phyloP scores from a whole-genome alignment of 805 yeast species.

The Candida quercuum region DNA sequence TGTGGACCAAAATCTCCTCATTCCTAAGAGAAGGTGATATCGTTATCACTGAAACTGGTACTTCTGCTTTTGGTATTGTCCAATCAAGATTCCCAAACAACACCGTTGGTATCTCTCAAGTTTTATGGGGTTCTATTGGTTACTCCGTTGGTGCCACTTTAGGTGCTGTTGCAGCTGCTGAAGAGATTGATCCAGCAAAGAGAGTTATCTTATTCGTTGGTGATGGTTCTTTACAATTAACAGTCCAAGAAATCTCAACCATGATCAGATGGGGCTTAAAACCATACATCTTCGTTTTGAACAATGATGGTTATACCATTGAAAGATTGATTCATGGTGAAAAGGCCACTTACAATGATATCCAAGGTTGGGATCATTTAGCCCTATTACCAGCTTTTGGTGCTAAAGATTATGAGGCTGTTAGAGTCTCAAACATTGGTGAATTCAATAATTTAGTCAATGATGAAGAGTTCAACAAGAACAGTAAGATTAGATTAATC shows the following conservation, averaged over 20 bases:
- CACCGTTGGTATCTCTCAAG: constrained; percentile 66
- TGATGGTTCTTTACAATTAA: constrained; percentile 72
- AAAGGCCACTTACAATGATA: constrained; percentile 57
- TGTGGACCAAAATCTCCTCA: constrained; percentile 59
- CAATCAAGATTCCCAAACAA: constrained; percentile 60
- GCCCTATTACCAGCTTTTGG: constrained; percentile 46
- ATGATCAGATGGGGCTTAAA: constrained; percentile 61
- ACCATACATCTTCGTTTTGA: constrained; percentile 65
- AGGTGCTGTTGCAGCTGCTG: constrained; percentile 67
- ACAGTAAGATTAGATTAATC: constrained; percentile 57
- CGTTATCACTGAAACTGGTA: constrained; percentile 68
- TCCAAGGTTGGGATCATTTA: constrained; percentile 66
- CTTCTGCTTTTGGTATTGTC: constrained; percentile 68
- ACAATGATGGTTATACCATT: constrained; percentile 72
- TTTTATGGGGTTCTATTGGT: constrained; percentile 74
- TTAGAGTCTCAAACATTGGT: constrained; percentile 49
- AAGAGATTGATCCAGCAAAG: constrained; percentile 53
- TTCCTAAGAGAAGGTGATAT: constrained; percentile 66
- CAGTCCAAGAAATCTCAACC: constrained; percentile 69
- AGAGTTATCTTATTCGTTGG: constrained; percentile 67
- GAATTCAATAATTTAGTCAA: constrained; percentile 49
- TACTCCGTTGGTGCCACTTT: constrained; percentile 61
- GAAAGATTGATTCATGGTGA: constrained; percentile 72
- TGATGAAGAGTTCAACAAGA: constrained; percentile 43
- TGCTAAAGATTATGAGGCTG: constrained; percentile 47